These are phyloP conservation scores for Salix koriyanagi DNA, from an alignment of 345 rosid species.

Conservation along the genomic window DNA sequence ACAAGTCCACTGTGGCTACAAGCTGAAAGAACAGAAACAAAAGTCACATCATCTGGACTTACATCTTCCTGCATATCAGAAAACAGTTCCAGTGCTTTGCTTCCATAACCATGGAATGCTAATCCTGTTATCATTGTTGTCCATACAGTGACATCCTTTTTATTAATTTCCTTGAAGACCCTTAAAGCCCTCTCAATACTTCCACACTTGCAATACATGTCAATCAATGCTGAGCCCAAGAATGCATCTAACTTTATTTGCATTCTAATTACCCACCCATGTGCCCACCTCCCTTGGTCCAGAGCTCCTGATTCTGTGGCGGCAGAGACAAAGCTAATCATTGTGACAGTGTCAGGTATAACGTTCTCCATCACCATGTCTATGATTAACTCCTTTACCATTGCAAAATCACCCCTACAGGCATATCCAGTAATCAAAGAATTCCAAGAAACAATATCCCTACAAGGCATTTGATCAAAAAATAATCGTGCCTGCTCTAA, in stretches of 20 bases:
- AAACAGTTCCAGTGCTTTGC: slow-evolving; percentile 15
- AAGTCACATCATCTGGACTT: slow-evolving; percentile 20
- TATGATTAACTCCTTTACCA: background rate
- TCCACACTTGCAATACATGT: slow-evolving; percentile 26
- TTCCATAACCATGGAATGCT: slow-evolving; percentile 25
- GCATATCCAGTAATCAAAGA: slow-evolving; percentile 25
- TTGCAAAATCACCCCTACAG: slow-evolving; percentile 3
- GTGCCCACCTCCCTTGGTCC: slow-evolving; percentile 17
- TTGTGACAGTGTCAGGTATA: slow-evolving; percentile 5
- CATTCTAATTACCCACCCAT: slow-evolving; percentile 21
- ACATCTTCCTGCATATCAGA: slow-evolving; percentile 15
- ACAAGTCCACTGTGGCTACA: slow-evolving; percentile 27
- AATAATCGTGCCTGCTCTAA: slow-evolving; percentile 10
- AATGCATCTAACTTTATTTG: slow-evolving; percentile 9
- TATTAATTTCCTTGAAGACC: slow-evolving; percentile 5
- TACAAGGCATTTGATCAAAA: slow-evolving; percentile 17
- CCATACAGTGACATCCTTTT: slow-evolving; percentile 19
- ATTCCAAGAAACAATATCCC: slow-evolving; percentile 25
- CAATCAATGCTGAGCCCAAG: slow-evolving; percentile 25
- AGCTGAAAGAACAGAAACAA: slow-evolving; percentile 20
- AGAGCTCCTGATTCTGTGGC: slow-evolving; percentile 22
- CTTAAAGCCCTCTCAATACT: slow-evolving; percentile 15
- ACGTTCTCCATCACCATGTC: slow-evolving; percentile 10
- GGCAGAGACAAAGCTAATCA: slow-evolving; percentile 14
- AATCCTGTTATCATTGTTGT: slow-evolving; percentile 22